Conservation (phyloP, 2,329 filamentous ascomycete genomes). For the Tolypocladium ovalisporum region DNA sequence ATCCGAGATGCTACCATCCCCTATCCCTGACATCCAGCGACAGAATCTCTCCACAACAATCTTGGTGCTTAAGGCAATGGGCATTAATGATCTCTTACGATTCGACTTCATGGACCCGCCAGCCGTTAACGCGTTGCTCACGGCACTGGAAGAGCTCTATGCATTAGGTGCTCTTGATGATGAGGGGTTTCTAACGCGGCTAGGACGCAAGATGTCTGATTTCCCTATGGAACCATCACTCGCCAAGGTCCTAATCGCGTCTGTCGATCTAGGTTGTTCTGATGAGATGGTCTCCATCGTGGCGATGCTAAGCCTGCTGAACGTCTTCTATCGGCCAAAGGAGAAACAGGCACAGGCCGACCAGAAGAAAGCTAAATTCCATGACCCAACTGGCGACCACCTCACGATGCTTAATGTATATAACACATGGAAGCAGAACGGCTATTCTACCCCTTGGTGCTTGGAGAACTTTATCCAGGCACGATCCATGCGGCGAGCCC, state of each 20-base stretch:
- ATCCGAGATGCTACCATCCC: conserved; percentile 92
- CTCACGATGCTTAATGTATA: conserved; percentile 93
- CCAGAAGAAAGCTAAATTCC: conserved; percentile 95
- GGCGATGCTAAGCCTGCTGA: conserved; percentile 80
- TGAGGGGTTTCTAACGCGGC: conserved; percentile 82
- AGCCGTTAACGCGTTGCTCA: conserved; percentile 95
- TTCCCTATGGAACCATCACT: conserved; percentile 95
- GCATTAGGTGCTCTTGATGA: conserved; percentile 86
- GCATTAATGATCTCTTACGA: conserved; percentile 92
- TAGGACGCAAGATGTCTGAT: conserved; percentile 95
- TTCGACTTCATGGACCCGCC: conserved; percentile 99
- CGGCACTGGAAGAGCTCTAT: conserved; percentile 89
- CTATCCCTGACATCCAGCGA: conserved; percentile 91
- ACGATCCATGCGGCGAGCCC: conserved; percentile 74
- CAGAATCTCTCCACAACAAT: conserved; percentile 91
- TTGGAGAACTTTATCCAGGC: conserved; percentile 97
- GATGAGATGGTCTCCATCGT: conserved; percentile 94
- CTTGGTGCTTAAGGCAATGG: conserved; percentile 97
- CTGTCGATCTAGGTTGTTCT: conserved; percentile 77
- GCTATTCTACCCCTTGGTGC: conserved; percentile 82
- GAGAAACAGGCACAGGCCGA: conserved; percentile 96
- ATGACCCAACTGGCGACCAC: conserved; percentile 90
- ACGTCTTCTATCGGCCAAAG: conserved; percentile 89
- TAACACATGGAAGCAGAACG: conserved; percentile 86
- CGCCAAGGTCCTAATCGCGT: conserved; percentile 81